Percentiles rank a stretch among this genome's conserved stretches.
Conservation (phyloP, 2,329 filamentous ascomycete species). For the Neofusicoccum sp. region DNA sequence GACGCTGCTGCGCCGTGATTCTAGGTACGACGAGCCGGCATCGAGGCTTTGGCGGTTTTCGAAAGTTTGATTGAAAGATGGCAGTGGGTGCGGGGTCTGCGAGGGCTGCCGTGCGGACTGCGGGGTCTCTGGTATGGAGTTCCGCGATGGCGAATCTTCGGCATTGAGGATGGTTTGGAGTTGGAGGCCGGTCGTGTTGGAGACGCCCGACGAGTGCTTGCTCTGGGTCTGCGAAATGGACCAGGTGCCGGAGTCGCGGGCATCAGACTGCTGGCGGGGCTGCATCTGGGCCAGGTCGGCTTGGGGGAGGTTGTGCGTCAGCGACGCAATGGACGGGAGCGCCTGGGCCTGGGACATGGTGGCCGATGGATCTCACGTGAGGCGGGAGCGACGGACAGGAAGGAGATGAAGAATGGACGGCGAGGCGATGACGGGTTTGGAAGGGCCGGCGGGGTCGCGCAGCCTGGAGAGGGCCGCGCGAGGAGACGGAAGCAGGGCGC, state of each 20-base stretch:
- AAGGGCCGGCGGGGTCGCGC: background rate
- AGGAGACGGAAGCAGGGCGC: background rate
- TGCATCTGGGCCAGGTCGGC: conserved; percentile 34
- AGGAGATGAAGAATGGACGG: background rate
- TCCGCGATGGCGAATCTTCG: conserved; percentile 48
- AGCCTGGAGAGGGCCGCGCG: background rate
- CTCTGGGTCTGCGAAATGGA: conserved; percentile 59
- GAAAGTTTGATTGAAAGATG: conserved; percentile 58
- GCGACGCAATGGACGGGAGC: conserved; percentile 38
- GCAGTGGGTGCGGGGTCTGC: conserved; percentile 43
- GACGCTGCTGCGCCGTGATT: conserved; percentile 72
- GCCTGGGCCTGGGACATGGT: conserved; percentile 33
- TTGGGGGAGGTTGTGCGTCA: conserved; percentile 33
- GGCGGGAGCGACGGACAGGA: background rate
- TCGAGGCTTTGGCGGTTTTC: conserved; percentile 52
- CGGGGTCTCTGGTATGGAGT: conserved; percentile 43
- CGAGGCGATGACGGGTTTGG: background rate
- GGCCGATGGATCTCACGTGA: conserved; percentile 7
- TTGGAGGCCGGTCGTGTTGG: conserved; percentile 48
- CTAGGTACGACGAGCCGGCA: conserved; percentile 45
- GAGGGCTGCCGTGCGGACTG: conserved; percentile 38
- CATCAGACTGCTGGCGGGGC: conserved; percentile 36
- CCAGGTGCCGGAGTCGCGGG: conserved; percentile 60
- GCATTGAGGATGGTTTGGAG: conserved; percentile 51
- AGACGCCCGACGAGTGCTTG: conserved; percentile 45